Base-by-base conservation (phyloP, 23 red algal species). In the Gracilaria domingensis region DNA sequence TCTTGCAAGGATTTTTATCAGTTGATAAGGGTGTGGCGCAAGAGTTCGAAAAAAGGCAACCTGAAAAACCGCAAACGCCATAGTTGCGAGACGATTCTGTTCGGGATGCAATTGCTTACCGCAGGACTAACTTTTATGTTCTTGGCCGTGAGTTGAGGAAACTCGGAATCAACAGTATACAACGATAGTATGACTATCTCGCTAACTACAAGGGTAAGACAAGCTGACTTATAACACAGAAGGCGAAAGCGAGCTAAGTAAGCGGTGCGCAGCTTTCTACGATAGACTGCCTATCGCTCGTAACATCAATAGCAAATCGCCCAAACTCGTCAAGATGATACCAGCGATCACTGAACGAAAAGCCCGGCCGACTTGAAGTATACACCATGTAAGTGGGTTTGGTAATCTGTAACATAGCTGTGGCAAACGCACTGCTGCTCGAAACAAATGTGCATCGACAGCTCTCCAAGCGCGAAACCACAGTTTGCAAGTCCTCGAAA, bases 371-470 rank as follows among this genome's bases (percentile, higher is more conserved):
- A 82, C 59, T 82, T 0, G 50, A 33, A 6, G 59, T 82, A 37
- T 82, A 82, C 54, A 82, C 79, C 1, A 82, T 33, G 36, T 64
- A 82, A 0, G 79, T 62, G 16, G 79, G 79, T 24, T 30, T n/a
- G 24, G 79, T 61, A 39, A 82, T 56, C 79, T 82, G 79, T 37
- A 82, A 26, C 79, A 82, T 82, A 20, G 79, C 79, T 4, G 79
- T 45, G 20, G 79, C 79, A 82, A 82, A 82, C 21, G 79, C 29
- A 21, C 79, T 82, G 18, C 54, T 45, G 37, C 55, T 66, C 35
- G 79, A 60, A 5, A 82, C 79, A 82, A 82, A 82, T 23, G 50
- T 40, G 25, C 79, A 82, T 13, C 79, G 79, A 66, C 79, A 82
- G 23, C 37, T 8, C 32, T 62, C 79, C 79, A 82, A 39, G 8